Conservation (phyloP, 352 stramenopile genomes). For the Thraustochytrium sp. region DNA sequence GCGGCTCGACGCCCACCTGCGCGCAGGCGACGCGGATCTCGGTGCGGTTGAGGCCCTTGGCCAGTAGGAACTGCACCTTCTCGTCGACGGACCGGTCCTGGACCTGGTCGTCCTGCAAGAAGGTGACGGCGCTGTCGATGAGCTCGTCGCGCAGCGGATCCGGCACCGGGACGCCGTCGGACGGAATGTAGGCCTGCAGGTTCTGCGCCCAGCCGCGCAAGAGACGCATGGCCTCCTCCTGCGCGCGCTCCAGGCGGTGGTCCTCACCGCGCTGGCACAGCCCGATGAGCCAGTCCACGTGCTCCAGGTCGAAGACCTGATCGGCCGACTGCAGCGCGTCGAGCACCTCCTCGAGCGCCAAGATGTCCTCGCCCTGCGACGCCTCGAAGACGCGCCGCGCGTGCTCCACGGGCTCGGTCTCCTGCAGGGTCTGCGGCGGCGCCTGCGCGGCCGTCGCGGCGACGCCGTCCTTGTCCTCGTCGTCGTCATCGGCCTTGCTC, state of each 20-base stretch:
- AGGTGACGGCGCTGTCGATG: conserved; percentile 25
- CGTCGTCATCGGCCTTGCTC: not conserved
- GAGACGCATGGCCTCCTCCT: conserved; percentile 25
- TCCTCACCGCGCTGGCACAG: not conserved
- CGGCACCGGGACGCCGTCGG: not conserved
- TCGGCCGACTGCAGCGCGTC: not conserved
- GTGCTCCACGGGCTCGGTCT: conserved; percentile 1
- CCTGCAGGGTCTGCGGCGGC: not conserved
- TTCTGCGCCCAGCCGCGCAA: not conserved
- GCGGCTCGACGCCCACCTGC: conserved; percentile 18
- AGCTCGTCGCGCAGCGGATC: conserved; percentile 29
- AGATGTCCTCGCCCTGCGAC: not conserved
- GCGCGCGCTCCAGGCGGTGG: not conserved
- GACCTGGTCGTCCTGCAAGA: conserved; percentile 31
- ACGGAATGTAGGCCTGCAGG: not conserved
- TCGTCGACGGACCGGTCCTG: not conserved
- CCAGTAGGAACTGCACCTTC: conserved; percentile 5
- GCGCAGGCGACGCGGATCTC: conserved; percentile 36
- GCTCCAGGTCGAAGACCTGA: conserved; percentile 19
- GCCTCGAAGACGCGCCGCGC: not conserved
- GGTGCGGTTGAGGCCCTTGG: conserved; percentile 29
- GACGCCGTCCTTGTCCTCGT: not conserved
- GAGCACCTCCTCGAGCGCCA: not conserved
- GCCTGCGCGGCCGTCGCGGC: not conserved
- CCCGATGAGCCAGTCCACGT: conserved; percentile 11